A percentile compares a stretch with the other conserved stretches of the same genome.
Conservation (phyloP, 345 rosid genomes). For the Fremontodendron californicum region DNA sequence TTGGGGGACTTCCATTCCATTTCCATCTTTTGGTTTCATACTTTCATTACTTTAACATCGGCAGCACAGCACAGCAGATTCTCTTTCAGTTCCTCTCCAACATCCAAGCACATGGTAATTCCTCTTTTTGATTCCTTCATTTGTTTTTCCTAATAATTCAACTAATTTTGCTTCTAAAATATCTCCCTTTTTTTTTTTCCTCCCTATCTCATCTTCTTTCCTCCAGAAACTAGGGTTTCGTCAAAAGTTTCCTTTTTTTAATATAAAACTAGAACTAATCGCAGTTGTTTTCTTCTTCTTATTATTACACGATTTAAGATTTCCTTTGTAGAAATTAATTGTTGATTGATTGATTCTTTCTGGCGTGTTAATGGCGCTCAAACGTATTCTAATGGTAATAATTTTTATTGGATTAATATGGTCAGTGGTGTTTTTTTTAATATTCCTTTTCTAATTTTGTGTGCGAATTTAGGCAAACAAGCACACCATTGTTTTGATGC, state of each 20-base stretch:
- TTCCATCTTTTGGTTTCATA: too few relatives aligned
- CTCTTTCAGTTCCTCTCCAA: neutral
- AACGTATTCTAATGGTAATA: neutral
- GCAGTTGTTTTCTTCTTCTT: neutral
- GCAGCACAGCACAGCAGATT: too few relatives aligned
- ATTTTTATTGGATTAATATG: neutral
- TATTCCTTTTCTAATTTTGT: neutral
- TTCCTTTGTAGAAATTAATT: neutral
- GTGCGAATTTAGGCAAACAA: too few relatives aligned
- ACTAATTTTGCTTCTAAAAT: neutral
- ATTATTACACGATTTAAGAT: neutral
- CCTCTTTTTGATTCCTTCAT: neutral
- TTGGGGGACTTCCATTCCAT: too few relatives aligned
- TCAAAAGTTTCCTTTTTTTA: neutral
- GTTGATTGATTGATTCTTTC: neutral
- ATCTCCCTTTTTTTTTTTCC: neutral
- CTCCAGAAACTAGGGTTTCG: neutral
- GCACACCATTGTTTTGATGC: too few relatives aligned
- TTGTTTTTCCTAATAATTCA: neutral
- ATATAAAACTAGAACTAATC: neutral
- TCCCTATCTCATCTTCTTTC: neutral
- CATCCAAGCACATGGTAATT: neutral
- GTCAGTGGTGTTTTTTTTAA: neutral
- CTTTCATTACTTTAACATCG: too few relatives aligned
- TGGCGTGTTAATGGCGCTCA: neutral